Conservation (phyloP, 2,329 filamentous ascomycete species). For the Periglandula ipomoeae region DNA sequence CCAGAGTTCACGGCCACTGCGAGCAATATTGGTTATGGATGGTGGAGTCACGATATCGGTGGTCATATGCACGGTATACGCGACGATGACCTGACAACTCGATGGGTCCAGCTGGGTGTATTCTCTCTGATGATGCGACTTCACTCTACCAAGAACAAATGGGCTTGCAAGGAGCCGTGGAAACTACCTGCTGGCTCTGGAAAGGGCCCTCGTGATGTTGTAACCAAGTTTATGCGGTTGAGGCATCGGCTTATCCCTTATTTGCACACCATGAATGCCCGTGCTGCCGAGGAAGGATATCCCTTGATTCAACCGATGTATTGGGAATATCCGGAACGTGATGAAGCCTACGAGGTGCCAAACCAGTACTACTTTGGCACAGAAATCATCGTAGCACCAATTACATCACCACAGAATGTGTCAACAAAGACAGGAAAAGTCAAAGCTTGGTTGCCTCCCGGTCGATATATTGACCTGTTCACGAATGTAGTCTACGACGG, state of each 20-base stretch:
- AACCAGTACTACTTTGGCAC: constrained; percentile 54
- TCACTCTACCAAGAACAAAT: constrained; percentile 48
- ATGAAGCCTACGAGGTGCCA: constrained; percentile 45
- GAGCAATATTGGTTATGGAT: constrained; percentile 58
- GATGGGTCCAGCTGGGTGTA: constrained; percentile 54
- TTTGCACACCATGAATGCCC: constrained; percentile 47
- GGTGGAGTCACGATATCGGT: constrained; percentile 63
- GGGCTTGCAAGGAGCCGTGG: constrained; percentile 56
- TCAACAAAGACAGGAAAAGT: constrained; percentile 37
- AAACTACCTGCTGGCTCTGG: constrained; percentile 28
- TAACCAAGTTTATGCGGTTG: constrained; percentile 40
- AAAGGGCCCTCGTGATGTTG: constrained; percentile 32
- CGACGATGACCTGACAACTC: constrained; percentile 48
- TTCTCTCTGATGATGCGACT: constrained; percentile 53
- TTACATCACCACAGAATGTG: constrained; percentile 40
- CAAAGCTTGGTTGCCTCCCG: constrained; percentile 47
- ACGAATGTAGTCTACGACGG: constrained; percentile 49
- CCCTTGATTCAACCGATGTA: constrained; percentile 54
- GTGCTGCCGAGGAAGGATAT: constrained; percentile 31
- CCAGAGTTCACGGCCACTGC: constrained; percentile 59
- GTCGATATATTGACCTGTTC: constrained; percentile 48
- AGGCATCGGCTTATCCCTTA: constrained; percentile 53
- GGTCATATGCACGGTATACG: constrained; percentile 48
- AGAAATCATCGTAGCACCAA: constrained; percentile 45
- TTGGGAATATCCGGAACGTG: constrained; percentile 44